Conservation (phyloP, 2,329 filamentous ascomycete species). For the Leptographium procerum region DNA sequence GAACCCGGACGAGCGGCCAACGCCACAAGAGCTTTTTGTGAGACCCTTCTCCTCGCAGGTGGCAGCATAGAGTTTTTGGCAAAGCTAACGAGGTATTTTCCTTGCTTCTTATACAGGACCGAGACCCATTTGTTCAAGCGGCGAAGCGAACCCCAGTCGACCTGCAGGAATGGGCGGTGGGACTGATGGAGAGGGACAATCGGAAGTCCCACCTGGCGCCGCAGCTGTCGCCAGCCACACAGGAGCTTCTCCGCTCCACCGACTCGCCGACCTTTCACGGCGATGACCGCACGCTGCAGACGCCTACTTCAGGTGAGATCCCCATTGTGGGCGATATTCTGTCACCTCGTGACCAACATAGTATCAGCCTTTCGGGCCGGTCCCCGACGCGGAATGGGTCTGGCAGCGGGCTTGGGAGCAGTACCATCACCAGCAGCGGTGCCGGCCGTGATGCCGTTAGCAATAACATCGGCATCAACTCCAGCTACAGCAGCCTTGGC, state of each 20-base stretch:
- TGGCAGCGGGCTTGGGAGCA: conserved; percentile 2
- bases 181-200: conserved; percentile 89
- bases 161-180: conserved; percentile 83
- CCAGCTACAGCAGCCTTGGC: conserved; percentile 29
- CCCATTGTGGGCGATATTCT: conserved; percentile 50
- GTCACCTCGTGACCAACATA: conserved; percentile 39
- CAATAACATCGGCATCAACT: not conserved
- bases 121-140: conserved; percentile 88
- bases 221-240: conserved; percentile 64
- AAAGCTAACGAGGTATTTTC: not conserved
- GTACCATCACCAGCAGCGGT: not conserved
- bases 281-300: conserved; percentile 37
- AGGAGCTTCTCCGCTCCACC: conserved; percentile 57
- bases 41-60: conserved; percentile 21
- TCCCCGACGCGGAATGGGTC: conserved; percentile 30
- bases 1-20: conserved; percentile 76
- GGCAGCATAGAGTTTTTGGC: not conserved
- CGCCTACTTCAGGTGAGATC: conserved; percentile 63
- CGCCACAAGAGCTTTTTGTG: conserved; percentile 87
- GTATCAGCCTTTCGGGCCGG: conserved; percentile 30
- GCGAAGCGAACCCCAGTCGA: conserved; percentile 95
- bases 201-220: conserved; percentile 87
- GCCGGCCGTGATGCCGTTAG: not conserved
- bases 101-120: conserved; percentile 46
- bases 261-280: conserved; percentile 45